Percentiles rank a stretch among this genome's conserved stretches.
Conservation (phyloP, 306 rosid genomes). For the Cicer chorassanicum region DNA sequence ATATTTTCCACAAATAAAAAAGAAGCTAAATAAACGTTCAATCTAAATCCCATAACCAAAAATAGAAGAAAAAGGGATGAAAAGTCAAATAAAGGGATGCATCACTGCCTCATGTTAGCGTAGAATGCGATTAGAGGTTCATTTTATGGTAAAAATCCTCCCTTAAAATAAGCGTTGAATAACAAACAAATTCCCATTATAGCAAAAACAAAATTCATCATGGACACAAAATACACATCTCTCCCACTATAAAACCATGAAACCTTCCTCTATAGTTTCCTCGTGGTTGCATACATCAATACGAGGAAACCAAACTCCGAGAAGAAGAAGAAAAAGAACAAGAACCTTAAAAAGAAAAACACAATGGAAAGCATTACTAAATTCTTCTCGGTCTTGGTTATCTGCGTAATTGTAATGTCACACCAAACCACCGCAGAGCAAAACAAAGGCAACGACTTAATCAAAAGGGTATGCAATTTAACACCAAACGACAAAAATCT, state of each 20-base stretch:
- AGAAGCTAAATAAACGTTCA: neutral
- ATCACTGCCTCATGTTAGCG: neutral
- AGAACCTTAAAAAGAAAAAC: too few relatives aligned
- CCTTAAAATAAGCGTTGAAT: constrained; percentile 10
- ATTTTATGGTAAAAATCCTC: neutral
- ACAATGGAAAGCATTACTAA: neutral
- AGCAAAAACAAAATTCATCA: neutral
- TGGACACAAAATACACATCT: neutral
- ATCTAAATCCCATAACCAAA: neutral
- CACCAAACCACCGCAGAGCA: neutral
- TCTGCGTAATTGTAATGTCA: constrained; percentile 4
- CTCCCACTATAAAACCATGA: constrained; percentile 10
- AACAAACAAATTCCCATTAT: constrained; percentile 22
- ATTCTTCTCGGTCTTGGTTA: constrained; percentile 28
- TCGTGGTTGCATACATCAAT: constrained; percentile 9
- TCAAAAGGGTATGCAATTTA: constrained; percentile 11
- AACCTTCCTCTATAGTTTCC: neutral
- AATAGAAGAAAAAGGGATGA: neutral
- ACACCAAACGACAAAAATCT: neutral
- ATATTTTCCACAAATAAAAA: neutral
- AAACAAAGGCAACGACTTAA: neutral
- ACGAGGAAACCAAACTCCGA: neutral
- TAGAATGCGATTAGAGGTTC: constrained; percentile 12
- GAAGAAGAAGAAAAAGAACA: neutral
- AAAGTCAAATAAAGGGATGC: neutral